A percentile compares a stretch with the other conserved stretches of the same genome.
phyloP scores from a whole-genome alignment of 208 protist genomes.

The Crithidia fasciculata region DNA sequence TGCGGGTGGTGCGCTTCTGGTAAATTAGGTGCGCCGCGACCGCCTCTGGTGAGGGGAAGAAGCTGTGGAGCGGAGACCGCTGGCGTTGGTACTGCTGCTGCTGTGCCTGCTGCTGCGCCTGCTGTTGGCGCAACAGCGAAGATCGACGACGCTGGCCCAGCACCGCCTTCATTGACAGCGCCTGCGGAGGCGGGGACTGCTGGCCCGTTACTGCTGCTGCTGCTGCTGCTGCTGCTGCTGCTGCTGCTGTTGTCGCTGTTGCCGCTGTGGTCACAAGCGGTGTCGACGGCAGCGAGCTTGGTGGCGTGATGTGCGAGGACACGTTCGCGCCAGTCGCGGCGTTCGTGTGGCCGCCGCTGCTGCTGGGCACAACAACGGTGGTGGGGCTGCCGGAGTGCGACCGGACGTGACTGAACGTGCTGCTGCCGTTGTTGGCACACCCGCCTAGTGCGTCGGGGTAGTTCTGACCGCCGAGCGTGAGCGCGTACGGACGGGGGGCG shows the following conservation, averaged over 20 bases:
- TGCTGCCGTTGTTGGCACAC: neutral
- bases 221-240: constrained; percentile 18
- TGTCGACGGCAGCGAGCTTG: constrained; percentile 6
- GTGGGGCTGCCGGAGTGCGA: constrained; percentile 16
- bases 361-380: constrained; percentile 2
- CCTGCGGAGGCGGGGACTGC: constrained; percentile 3
- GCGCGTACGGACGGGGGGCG: constrained; percentile 28
- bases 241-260: neutral
- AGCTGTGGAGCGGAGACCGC: neutral
- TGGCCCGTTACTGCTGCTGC: constrained; percentile 1
- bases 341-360: neutral
- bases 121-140: constrained; percentile 1
- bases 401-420: constrained; percentile 1
- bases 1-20: neutral
- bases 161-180: constrained; percentile 19
- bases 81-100: constrained; percentile 20
- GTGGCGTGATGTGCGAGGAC: constrained; percentile 5
- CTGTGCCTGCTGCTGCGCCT: constrained; percentile 2
- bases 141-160: constrained; percentile 21
- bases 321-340: constrained; percentile 2
- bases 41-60: constrained; percentile 13
- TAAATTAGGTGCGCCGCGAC: neutral
- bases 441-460: neutral
- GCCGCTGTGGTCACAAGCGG: neutral
- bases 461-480: constrained; percentile 11